phyloP scores from a whole-genome alignment of 805 yeast genomes.

The Teunomyces funiuensis region DNA sequence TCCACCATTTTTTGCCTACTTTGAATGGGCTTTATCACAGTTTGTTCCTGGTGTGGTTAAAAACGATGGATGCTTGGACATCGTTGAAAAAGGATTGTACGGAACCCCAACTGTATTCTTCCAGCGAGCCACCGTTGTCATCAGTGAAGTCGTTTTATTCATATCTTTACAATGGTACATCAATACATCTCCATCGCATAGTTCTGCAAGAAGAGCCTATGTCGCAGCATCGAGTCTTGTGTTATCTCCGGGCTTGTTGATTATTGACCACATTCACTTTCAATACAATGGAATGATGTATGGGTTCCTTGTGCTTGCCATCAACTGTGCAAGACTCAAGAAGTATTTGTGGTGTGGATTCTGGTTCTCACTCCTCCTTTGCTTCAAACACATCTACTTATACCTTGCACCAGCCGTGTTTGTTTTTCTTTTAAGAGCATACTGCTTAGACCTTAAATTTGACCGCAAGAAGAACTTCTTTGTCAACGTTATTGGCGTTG shows the following conservation, averaged over 20 bases:
- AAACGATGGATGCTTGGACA: constrained; percentile 75
- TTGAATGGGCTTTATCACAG: constrained; percentile 77
- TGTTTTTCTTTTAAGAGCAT: constrained; percentile 69
- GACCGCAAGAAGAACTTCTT: constrained; percentile 21
- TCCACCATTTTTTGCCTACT: constrained; percentile 97
- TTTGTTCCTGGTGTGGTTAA: constrained; percentile 64
- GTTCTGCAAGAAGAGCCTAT: constrained; percentile 51
- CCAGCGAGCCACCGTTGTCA: constrained; percentile 79
- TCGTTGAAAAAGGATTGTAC: constrained; percentile 63
- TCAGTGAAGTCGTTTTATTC: constrained; percentile 72
- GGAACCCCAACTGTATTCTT: constrained; percentile 79
- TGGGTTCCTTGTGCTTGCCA: constrained; percentile 73
- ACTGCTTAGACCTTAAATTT: constrained; percentile 53
- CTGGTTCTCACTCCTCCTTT: constrained; percentile 72
- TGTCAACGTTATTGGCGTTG: constrained; percentile 33
- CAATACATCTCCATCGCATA: constrained; percentile 43
- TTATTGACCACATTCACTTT: constrained; percentile 94
- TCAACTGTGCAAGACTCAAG: constrained; percentile 65
- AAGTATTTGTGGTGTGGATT: constrained; percentile 60
- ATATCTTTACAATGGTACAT: constrained; percentile 71
- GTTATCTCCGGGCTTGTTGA: constrained; percentile 84
- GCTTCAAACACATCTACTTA: constrained; percentile 92
- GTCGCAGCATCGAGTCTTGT: constrained; percentile 81
- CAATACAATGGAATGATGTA: constrained; percentile 95
- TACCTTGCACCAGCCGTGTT: constrained; percentile 95